Percentiles rank a stretch among this genome's conserved stretches.
Evolutionary conservation across 169 alveolate species (phyloP).

Genomic region (Sarcocystis neurona): DNA sequence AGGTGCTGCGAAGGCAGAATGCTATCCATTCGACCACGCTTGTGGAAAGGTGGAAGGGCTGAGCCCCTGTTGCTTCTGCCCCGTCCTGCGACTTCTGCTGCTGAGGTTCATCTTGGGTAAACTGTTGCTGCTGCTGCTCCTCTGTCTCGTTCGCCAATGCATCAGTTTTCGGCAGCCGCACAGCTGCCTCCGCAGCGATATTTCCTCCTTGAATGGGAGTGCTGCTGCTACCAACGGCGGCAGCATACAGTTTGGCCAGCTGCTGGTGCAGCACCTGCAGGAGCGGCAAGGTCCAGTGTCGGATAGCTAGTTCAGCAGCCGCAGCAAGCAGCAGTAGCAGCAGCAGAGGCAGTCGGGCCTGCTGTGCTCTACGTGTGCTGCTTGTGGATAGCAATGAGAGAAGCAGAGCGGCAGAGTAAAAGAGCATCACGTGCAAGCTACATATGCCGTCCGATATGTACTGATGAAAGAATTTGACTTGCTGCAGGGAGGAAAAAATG

Average conservation of each 20-base stretch:
- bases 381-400: constrained; percentile 16
- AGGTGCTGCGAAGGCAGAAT: not conserved
- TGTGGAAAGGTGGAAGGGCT: no score
- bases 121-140: no score
- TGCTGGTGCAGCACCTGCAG: constrained; percentile 31
- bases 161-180: no score
- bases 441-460: constrained; percentile 43
- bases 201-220: no score
- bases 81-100: no score
- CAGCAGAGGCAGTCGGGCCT: constrained; percentile 9
- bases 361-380: not conserved
- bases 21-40: not conserved
- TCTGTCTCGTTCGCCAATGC: no score
- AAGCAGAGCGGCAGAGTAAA: constrained; percentile 23
- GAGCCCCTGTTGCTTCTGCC: no score
- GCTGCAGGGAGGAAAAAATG: constrained; percentile 43
- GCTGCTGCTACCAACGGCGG: no score
- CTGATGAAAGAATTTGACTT: constrained; percentile 38
- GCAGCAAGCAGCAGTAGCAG: constrained; percentile 18
- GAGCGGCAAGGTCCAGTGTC: not conserved
- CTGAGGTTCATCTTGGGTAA: no score
- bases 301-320: constrained; percentile 18
- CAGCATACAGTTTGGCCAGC: no score
- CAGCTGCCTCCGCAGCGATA: no score
- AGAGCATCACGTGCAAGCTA: constrained; percentile 1